Base-by-base conservation (phyloP, 352 stramenopile genomes). In the Globisporangium lucens region DNA sequence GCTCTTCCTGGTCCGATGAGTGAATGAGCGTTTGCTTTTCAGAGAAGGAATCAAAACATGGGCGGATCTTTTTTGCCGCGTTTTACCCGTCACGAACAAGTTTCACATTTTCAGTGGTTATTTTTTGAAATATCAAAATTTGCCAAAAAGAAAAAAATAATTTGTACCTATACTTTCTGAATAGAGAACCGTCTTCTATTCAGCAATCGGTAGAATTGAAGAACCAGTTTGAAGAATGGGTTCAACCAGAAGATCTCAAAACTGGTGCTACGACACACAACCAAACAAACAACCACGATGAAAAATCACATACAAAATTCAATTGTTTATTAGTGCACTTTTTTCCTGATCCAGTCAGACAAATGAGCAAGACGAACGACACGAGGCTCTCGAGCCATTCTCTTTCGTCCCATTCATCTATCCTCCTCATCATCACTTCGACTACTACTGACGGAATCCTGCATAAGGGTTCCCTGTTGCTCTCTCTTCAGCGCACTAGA, bases 351-450 rank as follows among this genome's bases (percentile, higher is more conserved):
- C 6, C 43, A 51, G 43, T 10, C 17, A 20, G 7, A 17, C 24
- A 29, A 59, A 59, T 35, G 53, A 57, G n/a, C 24, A n/a, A n/a
- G 43, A 51, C 52, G 30, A n/a, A 56, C 9, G 51, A n/a, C 51
- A n/a, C 51, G 22, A 56, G 24, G 24, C 49, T 27, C 49, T 30
- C 52, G 27, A n/a, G 27, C 13, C 52, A 41, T 43, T 35, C 53
- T 22, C 33, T 35, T 59, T 59, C 53, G 53, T 41, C 38, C 35
- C 53, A 59, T 59, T 59, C 53, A 35, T 59, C 53, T 59, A 59
- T 59, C 53, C 29, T 58, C 24, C 52, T 41, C n/a, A 9, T 41
- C n/a, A 20, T 20, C 30, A 41, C 53, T 59, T 43, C 53, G 53
- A 59, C 53, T 59, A 41, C 53, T n/a, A 41, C 27, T 35, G 43